Base-by-base conservation (phyloP, 352 stramenopile species). In the Phytophthora chlamydospora region DNA sequence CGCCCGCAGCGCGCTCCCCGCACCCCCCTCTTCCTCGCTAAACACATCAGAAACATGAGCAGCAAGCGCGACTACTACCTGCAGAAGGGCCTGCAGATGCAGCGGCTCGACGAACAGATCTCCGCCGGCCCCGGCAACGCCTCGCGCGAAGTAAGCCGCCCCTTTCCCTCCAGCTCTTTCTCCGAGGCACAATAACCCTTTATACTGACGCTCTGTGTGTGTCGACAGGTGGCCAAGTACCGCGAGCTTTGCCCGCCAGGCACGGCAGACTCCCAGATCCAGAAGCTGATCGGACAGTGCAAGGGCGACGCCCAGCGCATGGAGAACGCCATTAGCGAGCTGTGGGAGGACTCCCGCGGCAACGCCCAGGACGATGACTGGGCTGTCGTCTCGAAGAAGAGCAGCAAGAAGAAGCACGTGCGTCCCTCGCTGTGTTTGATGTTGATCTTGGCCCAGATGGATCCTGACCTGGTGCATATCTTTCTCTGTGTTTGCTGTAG, bases 311-410 rank as follows among this genome's bases (percentile, higher is more conserved):
- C 85, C 29, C 68, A 80, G 42, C 74, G 75, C 58, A 93, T 90
- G 50, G 80, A 90, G 60, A 80, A 76, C 41, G 77, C 76, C 33
- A 88, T 95, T 41, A 95, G 75, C 43, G 86, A 95, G 67, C 64
- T 95, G 54, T 95, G 86, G 86, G 86, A 95, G 59, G 78, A 92
- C 57, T 70, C 91, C 67, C 84, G 77, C 62, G 79, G 80, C 45
- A 69, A 74, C 53, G 72, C 53, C 16, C 72, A 85, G 46, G 77
- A 90, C 39, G 78, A 90, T 56, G 85, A 82, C 40, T 95, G 86
- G 86, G 86, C 84, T 48, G 85, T 72, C 10, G 86, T 95, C 45
- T 70, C 78, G 52, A 95, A 95, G 62, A 93, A 92, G 58, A 71
- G 54, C 47, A 88, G 83, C 48, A 95, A 95, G 71, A 90, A 92